phyloP scores from a whole-genome alignment of 1,284 basidiomycete species.

The Kwoniella shivajii region DNA sequence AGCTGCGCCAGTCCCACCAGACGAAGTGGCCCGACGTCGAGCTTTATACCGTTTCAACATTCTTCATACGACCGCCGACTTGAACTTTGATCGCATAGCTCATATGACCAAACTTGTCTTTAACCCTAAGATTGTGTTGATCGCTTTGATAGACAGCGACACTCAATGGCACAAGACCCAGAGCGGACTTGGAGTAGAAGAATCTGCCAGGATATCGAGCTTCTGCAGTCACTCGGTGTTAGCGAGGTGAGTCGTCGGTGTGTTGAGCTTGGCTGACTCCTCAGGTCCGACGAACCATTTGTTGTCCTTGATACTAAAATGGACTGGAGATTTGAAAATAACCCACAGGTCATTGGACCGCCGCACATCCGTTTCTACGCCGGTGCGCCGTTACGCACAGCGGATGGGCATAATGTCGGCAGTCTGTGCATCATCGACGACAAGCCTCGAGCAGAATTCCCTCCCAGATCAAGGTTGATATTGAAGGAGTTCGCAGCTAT shows the following conservation, averaged over 20 bases:
- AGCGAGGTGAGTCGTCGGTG: conserved; percentile 63
- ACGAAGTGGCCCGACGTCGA: conserved; percentile 74
- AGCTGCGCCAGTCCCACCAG: conserved; percentile 74
- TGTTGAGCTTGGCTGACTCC: not conserved
- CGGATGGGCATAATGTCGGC: conserved; percentile 88
- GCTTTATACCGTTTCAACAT: conserved; percentile 83
- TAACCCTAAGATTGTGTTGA: conserved; percentile 79
- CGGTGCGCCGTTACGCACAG: conserved; percentile 82
- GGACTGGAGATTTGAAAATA: conserved; percentile 79
- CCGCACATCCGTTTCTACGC: conserved; percentile 86
- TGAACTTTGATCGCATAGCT: conserved; percentile 91
- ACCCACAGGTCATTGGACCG: conserved; percentile 72
- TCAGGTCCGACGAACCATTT: conserved; percentile 81
- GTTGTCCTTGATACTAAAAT: conserved; percentile 74
- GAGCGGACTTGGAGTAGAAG: conserved; percentile 65
- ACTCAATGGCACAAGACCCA: conserved; percentile 86
- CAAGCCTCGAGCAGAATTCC: conserved; percentile 78
- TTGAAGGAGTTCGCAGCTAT: conserved; percentile 92
- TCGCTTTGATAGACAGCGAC: conserved; percentile 77
- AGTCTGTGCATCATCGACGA: conserved; percentile 85
- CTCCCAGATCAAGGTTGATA: conserved; percentile 83
- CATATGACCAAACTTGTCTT: conserved; percentile 88
- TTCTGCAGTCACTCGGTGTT: conserved; percentile 83
- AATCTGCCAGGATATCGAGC: conserved; percentile 66
- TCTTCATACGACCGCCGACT: conserved; percentile 77